Evolutionary conservation across 176 grass and related monocot species (phyloP).

Genomic region (Cenchrus fungigraminus): DNA sequence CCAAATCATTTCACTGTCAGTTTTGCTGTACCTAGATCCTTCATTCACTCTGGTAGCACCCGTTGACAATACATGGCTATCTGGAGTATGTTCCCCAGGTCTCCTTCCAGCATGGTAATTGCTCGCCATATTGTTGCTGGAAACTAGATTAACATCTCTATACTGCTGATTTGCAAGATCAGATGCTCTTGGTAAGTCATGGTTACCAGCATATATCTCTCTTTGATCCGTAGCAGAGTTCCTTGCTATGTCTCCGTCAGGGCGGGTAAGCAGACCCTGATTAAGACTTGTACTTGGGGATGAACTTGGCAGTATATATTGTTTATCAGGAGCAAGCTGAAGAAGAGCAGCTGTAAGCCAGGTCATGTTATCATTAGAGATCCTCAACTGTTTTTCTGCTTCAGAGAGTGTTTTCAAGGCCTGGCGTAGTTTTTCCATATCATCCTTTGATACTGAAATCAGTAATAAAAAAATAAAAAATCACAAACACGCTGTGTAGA

Average conservation of each 20-base stretch:
- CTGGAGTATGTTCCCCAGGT: conserved; percentile 44
- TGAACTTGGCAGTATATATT: conserved; percentile 73
- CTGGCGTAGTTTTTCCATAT: conserved; percentile 85
- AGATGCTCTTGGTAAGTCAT: conserved; percentile 34
- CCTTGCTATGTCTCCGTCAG: conserved; percentile 37
- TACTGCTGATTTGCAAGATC: conserved; percentile 27
- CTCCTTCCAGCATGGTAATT: conserved; percentile 39
- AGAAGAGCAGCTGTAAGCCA: conserved; percentile 98
- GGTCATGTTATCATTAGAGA: conserved; percentile 93
- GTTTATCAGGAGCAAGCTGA: conserved; percentile 94
- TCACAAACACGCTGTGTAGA: conserved; percentile 18
- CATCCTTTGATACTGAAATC: conserved; percentile 88
- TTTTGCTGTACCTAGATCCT: conserved; percentile 51
- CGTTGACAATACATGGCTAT: conserved; percentile 35
- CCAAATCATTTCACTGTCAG: conserved; percentile 86
- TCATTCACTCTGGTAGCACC: conserved; percentile 47
- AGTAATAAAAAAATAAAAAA: conserved; percentile 17
- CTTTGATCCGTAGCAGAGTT: conserved; percentile 33
- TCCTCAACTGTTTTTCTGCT: conserved; percentile 95
- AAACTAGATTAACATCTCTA: conserved; percentile 38
- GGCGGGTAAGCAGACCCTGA: conserved; percentile 32
- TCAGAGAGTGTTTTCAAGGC: conserved; percentile 88
- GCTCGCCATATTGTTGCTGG: conserved; percentile 24
- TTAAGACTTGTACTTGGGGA: conserved; percentile 64
- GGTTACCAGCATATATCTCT: conserved; percentile 34